phyloP scores from a whole-genome alignment of 78 protist genomes.

The Abeoforma whisleri region DNA sequence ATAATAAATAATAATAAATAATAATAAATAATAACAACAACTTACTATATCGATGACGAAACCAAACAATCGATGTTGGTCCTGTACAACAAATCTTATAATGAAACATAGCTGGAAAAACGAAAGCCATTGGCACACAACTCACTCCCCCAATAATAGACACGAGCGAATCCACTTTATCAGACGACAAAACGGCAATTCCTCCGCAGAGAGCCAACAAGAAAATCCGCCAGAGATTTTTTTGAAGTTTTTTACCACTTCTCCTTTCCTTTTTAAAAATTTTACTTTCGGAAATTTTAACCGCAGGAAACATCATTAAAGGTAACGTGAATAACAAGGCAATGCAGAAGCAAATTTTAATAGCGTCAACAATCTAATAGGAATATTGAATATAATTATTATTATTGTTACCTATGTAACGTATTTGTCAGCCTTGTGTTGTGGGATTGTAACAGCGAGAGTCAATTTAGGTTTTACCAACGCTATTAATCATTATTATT shows the following conservation, averaged over 20 bases:
- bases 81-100: neutral
- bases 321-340: constrained; percentile 38
- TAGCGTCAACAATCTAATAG: constrained; percentile 11
- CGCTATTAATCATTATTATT: too few relatives aligned
- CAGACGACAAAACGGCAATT: neutral
- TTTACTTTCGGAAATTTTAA: constrained; percentile 31
- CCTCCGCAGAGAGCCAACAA: neutral
- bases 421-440: too few relatives aligned
- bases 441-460: too few relatives aligned
- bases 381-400: too few relatives aligned
- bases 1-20: too few relatives aligned
- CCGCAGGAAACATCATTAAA: constrained; percentile 32
- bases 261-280: constrained; percentile 7
- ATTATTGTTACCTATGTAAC: too few relatives aligned
- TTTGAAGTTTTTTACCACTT: constrained; percentile 24
- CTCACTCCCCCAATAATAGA: constrained; percentile 22
- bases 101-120: constrained; percentile 36
- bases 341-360: constrained; percentile 23
- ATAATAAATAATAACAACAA: too few relatives aligned
- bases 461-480: too few relatives aligned
- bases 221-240: constrained; percentile 7
- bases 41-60: neutral
- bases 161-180: constrained; percentile 29
- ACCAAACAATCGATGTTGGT: neutral
- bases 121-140: constrained; percentile 41